Percentiles rank a stretch among this genome's conserved stretches.
Conservation (phyloP, 225 moss, liverwort and hornwort species). For the Pleurozium schreberi region DNA sequence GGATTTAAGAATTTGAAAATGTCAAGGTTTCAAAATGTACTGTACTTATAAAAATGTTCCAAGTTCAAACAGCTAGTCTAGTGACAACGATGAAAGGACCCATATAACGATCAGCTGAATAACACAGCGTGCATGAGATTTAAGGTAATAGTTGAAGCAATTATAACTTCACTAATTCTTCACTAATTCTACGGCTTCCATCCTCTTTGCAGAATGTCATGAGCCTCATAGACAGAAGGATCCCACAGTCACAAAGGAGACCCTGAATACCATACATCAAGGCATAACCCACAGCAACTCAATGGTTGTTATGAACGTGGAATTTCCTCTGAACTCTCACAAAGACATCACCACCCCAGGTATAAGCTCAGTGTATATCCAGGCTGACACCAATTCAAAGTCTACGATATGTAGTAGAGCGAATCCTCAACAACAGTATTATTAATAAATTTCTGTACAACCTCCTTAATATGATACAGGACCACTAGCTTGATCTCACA, state of each 20-base stretch:
- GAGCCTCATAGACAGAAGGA: background rate
- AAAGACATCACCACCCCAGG: background rate
- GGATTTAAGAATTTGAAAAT: background rate
- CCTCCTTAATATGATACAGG: background rate
- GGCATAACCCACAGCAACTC: background rate
- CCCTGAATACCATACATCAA: background rate
- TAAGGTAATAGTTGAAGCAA: too few relatives aligned
- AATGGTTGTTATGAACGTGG: background rate
- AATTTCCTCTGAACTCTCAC: background rate
- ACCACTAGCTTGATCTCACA: conserved; percentile 6
- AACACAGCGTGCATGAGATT: background rate
- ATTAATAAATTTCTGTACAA: background rate
- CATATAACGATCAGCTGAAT: background rate
- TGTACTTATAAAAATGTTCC: background rate
- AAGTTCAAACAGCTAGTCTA: background rate
- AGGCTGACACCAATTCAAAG: background rate
- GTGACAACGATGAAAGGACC: background rate
- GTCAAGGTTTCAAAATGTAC: background rate
- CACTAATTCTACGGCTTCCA: background rate
- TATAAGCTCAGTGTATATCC: too few relatives aligned
- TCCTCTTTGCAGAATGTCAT: background rate
- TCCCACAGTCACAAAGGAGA: background rate
- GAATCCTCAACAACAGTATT: background rate
- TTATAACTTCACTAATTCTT: background rate
- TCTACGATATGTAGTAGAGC: background rate